phyloP scores from a whole-genome alignment of 306 rosid genomes.

The Carpinus fangiana region DNA sequence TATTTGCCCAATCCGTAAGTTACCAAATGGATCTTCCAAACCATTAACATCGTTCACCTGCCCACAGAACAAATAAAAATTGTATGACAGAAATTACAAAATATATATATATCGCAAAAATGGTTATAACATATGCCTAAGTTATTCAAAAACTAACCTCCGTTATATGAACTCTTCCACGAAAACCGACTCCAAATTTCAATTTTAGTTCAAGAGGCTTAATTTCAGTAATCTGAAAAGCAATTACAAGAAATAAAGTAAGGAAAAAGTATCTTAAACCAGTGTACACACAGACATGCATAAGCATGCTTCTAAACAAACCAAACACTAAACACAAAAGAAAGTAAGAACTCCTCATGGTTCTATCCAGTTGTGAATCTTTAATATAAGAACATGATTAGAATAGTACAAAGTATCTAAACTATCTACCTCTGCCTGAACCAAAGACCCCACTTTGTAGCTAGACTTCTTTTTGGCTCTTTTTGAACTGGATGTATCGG shows the following conservation, averaged over 20 bases:
- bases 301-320: neutral
- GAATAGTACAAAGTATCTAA: neutral
- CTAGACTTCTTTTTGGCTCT: conserved; percentile 69
- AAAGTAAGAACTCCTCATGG: conserved; percentile 8
- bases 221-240: conserved; percentile 76
- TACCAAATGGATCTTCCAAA: conserved; percentile 64
- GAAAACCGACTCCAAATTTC: conserved; percentile 78
- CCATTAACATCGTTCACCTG: conserved; percentile 62
- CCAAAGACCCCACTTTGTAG: conserved; percentile 76
- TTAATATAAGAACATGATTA: neutral
- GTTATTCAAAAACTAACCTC: conserved; percentile 52
- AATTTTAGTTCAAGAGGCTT: conserved; percentile 72
- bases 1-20: conserved; percentile 75
- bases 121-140: conserved; percentile 17
- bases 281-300: neutral
- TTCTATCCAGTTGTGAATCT: neutral
- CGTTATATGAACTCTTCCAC: conserved; percentile 80
- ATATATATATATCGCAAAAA: neutral
- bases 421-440: conserved; percentile 82
- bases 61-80: conserved; percentile 13
- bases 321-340: conserved; percentile 4
- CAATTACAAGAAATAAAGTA: conserved; percentile 11
- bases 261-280: conserved; percentile 15
- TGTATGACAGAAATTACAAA: conserved; percentile 16
- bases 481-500: conserved; percentile 65